Conservation (phyloP, 2,329 filamentous ascomycete species). For the Pseudogymnoascus sp. region DNA sequence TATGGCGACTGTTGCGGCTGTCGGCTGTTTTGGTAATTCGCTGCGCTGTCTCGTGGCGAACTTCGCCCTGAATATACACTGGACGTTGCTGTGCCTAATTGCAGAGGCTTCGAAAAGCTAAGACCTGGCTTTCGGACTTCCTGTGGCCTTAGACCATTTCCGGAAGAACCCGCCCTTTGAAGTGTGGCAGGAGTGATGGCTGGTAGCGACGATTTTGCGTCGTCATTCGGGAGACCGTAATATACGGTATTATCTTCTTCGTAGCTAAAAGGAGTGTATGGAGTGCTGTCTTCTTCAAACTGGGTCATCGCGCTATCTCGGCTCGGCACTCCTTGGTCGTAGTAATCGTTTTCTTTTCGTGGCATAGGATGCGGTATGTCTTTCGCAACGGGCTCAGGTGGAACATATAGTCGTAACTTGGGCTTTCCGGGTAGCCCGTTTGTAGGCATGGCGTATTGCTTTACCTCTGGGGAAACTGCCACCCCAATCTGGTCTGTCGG, state of each 20-base stretch:
- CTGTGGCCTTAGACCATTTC: not conserved
- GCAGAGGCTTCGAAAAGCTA: not conserved
- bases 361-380: conserved; percentile 13
- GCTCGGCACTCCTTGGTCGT: not conserved
- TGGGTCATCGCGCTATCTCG: conserved; percentile 28
- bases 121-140: not conserved
- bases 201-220: not conserved
- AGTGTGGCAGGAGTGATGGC: not conserved
- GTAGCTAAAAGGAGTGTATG: not conserved
- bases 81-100: not conserved
- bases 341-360: not conserved
- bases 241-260: conserved; percentile 1
- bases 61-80: not conserved
- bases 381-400: conserved; percentile 17
- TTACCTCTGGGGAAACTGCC: conserved; percentile 26
- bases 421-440: conserved; percentile 30
- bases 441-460: conserved; percentile 16
- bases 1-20: not conserved
- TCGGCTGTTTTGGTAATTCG: not conserved
- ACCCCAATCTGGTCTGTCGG: conserved; percentile 27
- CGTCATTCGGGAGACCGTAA: not conserved
- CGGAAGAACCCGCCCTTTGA: not conserved
- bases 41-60: not conserved
- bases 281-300: conserved; percentile 27
- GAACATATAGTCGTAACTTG: conserved; percentile 24